phyloP scores from a whole-genome alignment of 2,329 filamentous ascomycete genomes.

The Aspergillus fumigatiaffinis region DNA sequence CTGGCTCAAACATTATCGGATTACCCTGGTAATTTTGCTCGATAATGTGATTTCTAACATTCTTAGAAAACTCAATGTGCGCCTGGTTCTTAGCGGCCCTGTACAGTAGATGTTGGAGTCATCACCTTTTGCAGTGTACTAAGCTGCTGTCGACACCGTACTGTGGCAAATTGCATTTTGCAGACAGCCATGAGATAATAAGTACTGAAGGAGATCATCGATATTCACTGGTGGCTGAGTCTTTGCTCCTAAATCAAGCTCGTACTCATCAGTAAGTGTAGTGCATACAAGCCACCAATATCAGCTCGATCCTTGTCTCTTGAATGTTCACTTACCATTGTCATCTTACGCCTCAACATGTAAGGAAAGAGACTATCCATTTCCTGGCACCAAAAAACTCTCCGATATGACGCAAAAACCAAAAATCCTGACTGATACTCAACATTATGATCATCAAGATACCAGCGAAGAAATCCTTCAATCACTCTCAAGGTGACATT shows the following conservation, averaged over 20 bases:
- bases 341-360: conserved; percentile 9
- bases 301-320: conserved; percentile 2
- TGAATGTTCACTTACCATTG: conserved; percentile 5
- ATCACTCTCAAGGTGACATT: conserved; percentile 9
- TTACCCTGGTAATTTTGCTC: too few relatives aligned
- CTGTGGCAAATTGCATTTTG: conserved; percentile 10
- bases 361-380: conserved; percentile 12
- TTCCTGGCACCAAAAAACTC: conserved; percentile 12
- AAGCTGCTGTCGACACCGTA: conserved; percentile 10
- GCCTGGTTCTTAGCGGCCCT: too few relatives aligned
- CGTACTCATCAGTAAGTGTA: conserved; percentile 14
- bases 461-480: conserved; percentile 12
- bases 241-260: conserved; percentile 10
- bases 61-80: too few relatives aligned
- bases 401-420: conserved; percentile 9
- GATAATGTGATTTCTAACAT: too few relatives aligned
- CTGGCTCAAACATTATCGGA: too few relatives aligned
- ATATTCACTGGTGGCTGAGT: conserved; percentile 12
- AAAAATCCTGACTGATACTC: conserved; percentile 10
- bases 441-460: conserved; percentile 9
- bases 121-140: conserved; percentile 21
- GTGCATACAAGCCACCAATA: conserved; percentile 11
- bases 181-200: conserved; percentile 13
- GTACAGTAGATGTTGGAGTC: conserved; percentile 6
- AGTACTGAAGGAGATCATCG: conserved; percentile 12